phyloP scores from a whole-genome alignment of 345 rosid species.

The Pelargonium nanum region DNA sequence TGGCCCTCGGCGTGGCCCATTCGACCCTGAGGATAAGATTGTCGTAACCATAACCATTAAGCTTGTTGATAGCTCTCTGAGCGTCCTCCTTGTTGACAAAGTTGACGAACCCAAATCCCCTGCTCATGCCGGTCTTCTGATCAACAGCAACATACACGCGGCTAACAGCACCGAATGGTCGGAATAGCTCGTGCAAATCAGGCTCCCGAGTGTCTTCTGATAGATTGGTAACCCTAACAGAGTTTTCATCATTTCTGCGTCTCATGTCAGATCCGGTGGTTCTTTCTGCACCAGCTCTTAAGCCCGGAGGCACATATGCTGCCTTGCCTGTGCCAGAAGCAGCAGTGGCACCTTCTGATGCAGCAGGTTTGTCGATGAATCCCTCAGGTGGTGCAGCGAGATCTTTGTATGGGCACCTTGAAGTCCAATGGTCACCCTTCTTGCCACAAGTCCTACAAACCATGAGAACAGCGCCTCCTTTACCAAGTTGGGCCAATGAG shows the following conservation, averaged over 20 bases:
- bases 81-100: constrained; percentile 83
- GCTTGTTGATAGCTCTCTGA: constrained; percentile 73
- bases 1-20: constrained; percentile 86
- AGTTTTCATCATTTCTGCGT: constrained; percentile 85
- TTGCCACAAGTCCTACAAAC: constrained; percentile 79
- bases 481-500: constrained; percentile 50
- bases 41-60: constrained; percentile 89
- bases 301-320: constrained; percentile 68
- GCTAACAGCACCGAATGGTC: constrained; percentile 69
- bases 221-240: constrained; percentile 71
- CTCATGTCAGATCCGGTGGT: constrained; percentile 68
- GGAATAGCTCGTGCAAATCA: constrained; percentile 74
- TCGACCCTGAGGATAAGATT: constrained; percentile 86
- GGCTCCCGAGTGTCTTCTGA: constrained; percentile 87
- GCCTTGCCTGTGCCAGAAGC: constrained; percentile 34
- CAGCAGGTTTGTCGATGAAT: constrained; percentile 51
- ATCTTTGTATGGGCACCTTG: constrained; percentile 84
- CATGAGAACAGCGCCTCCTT: constrained; percentile 79
- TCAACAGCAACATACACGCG: constrained; percentile 82
- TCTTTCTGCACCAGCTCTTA: constrained; percentile 69
- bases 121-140: constrained; percentile 75
- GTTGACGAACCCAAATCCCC: constrained; percentile 90
- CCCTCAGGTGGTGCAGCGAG: constrained; percentile 46
- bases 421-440: constrained; percentile 94
- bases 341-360: constrained; percentile 35